Evolutionary conservation across 805 yeast genomes (phyloP), one percentile per base, ranked within the genome.

Genomic region (Starmerella bombicola): DNA sequence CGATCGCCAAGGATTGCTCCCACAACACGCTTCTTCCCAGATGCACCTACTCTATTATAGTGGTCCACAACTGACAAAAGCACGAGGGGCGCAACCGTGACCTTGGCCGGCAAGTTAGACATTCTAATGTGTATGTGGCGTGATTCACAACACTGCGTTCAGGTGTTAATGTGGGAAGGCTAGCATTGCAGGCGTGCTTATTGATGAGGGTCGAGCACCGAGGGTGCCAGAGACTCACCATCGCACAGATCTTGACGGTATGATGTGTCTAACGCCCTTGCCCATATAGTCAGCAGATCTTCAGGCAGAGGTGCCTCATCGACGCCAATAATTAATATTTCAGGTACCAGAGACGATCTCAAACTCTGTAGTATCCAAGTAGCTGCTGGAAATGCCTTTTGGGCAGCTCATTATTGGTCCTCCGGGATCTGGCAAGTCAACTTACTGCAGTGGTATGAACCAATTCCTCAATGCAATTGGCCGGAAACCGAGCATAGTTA

Each of bases 391-490:
- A 18, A 51, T 45, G 50, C 48, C 48, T 28, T 60, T 81, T 60
- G 95, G 93, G 3, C 95, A 91, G 62, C 73, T 91, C 8, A 86
- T 88, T 8, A 84, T 91, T 29, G 99, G 99, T 0, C 97, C 98
- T 0, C 99, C 99, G 0, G 99, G 98, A 1, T 72, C 94, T 0
- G 99, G 99, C 1, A 91, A 91, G 56, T 82, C 95, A 0, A 93
- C 98, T 0, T 91, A 83, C 58, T 86, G 96, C 59, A 68, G 76
- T 58, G 99, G 98, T 32, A 65, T 88, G 76, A 72, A 72, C 48
- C 97, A 91, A 64, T 91, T 91, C 60, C 69, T 88, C 53, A 79
- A 81, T 45, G 95, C 97, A 1, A 85, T 93, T 38, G 99, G 99
- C 5, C 67, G 99, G 45, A 80, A 82, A 53, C 76, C 81, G 35